Conservation (phyloP, 1,139 yeast genomes). For the Lodderomyces jiufengensis region DNA sequence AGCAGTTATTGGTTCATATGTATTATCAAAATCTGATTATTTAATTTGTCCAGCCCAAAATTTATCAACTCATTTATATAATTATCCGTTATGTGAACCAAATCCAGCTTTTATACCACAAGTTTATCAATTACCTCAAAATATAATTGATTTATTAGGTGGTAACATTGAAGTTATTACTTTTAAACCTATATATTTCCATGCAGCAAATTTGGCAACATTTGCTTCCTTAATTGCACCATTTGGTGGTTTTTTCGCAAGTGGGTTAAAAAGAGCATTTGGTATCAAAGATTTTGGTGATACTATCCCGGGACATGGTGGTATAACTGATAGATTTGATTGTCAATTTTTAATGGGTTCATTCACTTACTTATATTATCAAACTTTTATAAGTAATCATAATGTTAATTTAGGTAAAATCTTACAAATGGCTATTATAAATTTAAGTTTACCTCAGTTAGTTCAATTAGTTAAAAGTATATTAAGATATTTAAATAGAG, state of each 20-base stretch:
- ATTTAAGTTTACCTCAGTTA: slow-evolving; percentile 66
- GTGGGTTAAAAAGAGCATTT: slow-evolving; percentile 96
- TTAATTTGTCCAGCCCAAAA: slow-evolving; percentile 82
- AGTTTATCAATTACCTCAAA: slow-evolving; percentile 69
- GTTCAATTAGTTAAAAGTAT: slow-evolving; percentile 59
- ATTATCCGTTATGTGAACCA: slow-evolving; percentile 63
- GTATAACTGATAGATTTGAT: slow-evolving; percentile 95
- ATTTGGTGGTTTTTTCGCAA: slow-evolving; percentile 97
- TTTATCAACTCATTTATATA: slow-evolving; percentile 52
- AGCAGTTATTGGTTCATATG: slow-evolving; percentile 61
- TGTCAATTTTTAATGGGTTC: slow-evolving; percentile 98
- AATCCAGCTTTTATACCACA: slow-evolving; percentile 87
- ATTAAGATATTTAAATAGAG: slow-evolving; percentile 57
- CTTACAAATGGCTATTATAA: slow-evolving; percentile 71
- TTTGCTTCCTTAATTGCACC: slow-evolving; percentile 98
- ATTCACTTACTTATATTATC: slow-evolving; percentile 86
- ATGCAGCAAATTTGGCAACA: slow-evolving; percentile 79
- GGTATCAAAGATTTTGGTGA: slow-evolving; percentile 55
- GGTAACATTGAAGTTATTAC: slow-evolving; percentile 42
- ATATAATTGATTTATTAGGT: slow-evolving; percentile 42
- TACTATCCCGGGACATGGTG: slow-evolving; percentile 81
- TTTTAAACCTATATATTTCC: slow-evolving; percentile 85
- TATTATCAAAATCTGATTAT: slow-evolving; percentile 65
- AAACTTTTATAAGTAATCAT: slow-evolving; percentile 78
- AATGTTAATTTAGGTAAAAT: slow-evolving; percentile 70